Evolutionary conservation across 768 basidiomycete genomes (phyloP), one percentile per base, ranked within the genome.

Genomic region (Piloderma croceum): DNA sequence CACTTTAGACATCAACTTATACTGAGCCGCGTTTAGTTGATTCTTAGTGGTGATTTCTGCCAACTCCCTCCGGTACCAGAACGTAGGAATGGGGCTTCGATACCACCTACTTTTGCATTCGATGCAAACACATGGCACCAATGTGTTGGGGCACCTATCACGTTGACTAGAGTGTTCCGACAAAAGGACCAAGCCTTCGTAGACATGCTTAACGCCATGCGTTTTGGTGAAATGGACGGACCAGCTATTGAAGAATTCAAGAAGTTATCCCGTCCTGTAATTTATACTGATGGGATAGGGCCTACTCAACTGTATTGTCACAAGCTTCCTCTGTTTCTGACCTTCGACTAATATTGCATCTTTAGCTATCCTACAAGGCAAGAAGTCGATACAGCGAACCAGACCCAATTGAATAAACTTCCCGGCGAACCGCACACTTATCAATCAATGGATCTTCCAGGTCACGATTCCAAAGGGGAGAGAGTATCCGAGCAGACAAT

Each of bases 131-230:
- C 71, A n/a, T 94, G 91, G 90, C 52, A 63, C 15, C 54, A 61
- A 20, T 83, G 86, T 47, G 74, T 94, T 19, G 73, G 70, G 5
- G 53, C 45, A 11, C 72, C 73, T n/a, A 51, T 79, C 35, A 62
- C 63, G 12, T 60, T 94, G 20, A 82, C 74, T 2, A 77, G 75
- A 43, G 91, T 94, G 6, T 94, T 92, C 65, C 71, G 91, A 25
- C 91, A 93, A 58, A 90, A 83, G 52, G 89, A 91, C 47, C 79
- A 86, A 74, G 79, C 53, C 17, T 92, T 96, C 53, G 76, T 90
- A 41, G 74, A 88, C 50, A 88, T 94, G 77, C 67, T 96, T 31
- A 93, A 93, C 53, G 73, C 77, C 38, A 85, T 94, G 82, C 79
- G 92, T 15, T 81, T 83, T 50, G 92, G 92, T 2, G 61, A 60